A percentile compares a stretch with the other conserved stretches of the same genome.
These are phyloP conservation scores for Penicillium italicum DNA, from an alignment of 2,329 filamentous ascomycete species.

Conservation along the genomic window DNA sequence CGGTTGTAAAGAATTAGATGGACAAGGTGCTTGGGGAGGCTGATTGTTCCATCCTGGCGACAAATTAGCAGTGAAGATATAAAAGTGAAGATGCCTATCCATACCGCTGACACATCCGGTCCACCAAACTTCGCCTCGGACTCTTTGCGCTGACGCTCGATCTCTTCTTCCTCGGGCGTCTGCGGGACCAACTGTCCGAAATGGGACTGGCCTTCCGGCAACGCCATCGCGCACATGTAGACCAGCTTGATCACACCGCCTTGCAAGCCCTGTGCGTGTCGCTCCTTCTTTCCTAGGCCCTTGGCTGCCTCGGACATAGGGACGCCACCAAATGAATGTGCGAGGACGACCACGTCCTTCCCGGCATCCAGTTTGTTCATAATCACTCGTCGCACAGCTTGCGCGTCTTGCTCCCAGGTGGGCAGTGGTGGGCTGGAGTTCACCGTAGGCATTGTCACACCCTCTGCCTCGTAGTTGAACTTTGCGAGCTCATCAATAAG, in stretches of 20 bases:
- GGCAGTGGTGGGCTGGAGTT: constrained; percentile 25
- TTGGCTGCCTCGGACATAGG: constrained; percentile 31
- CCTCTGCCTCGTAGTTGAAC: constrained; percentile 21
- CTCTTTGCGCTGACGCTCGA: constrained; percentile 17
- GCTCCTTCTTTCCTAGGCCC: constrained; percentile 24
- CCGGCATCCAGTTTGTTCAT: constrained; percentile 22
- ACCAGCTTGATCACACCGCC: constrained; percentile 22
- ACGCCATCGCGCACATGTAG: constrained; percentile 29
- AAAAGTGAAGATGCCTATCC: not conserved
- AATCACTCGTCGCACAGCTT: constrained; percentile 23
- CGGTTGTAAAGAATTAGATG: constrained; percentile 25
- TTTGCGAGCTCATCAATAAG: constrained; percentile 20
- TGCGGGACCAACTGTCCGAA: constrained; percentile 21
- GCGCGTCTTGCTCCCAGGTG: constrained; percentile 28
- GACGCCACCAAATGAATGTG: constrained; percentile 35
- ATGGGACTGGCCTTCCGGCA: constrained; percentile 25
- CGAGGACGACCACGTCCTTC: constrained; percentile 30
- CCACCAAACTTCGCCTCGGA: constrained; percentile 14
- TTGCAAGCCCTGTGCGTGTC: constrained; percentile 18
- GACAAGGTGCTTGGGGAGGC: constrained; percentile 13
- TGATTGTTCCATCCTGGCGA: constrained; percentile 24
- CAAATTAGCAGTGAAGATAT: not conserved
- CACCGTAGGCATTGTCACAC: constrained; percentile 23
- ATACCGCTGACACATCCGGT: constrained; percentile 20
- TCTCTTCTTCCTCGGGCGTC: constrained; percentile 25